phyloP scores from a whole-genome alignment of 23 red algal species.

The Gracilaria domingensis region DNA sequence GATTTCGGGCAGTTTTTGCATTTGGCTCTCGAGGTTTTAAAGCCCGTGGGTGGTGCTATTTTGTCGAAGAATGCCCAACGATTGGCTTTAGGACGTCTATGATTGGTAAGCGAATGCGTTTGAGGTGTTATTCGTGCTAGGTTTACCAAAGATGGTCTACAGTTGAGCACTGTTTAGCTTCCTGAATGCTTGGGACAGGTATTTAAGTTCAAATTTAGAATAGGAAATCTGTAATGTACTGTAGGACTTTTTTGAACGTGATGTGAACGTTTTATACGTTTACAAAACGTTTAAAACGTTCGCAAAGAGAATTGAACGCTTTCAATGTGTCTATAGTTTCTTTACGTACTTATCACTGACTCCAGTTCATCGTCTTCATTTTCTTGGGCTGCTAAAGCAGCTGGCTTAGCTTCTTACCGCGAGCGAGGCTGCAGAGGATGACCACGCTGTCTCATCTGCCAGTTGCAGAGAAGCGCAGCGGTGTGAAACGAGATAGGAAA shows the following conservation, averaged over 20 bases:
- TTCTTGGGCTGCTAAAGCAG: too few relatives aligned
- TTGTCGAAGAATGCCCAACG: background rate
- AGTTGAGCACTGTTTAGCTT: slow-evolving; percentile 9
- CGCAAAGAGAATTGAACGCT: background rate
- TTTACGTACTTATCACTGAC: too few relatives aligned
- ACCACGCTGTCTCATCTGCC: too few relatives aligned
- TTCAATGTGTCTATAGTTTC: slow-evolving; percentile 9
- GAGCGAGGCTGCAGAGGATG: too few relatives aligned
- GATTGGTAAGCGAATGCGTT: background rate
- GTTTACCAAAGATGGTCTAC: background rate
- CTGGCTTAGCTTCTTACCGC: too few relatives aligned
- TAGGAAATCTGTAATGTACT: background rate
- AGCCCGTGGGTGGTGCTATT: background rate
- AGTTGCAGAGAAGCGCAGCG: too few relatives aligned
- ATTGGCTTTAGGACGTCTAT: background rate
- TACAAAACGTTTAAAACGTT: slow-evolving; percentile 4
- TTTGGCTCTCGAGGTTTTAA: background rate
- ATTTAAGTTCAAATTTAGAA: slow-evolving; percentile 7
- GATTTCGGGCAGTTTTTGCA: background rate
- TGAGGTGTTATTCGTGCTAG: background rate
- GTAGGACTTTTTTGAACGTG: background rate
- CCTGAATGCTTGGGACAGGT: background rate
- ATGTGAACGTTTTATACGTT: background rate
- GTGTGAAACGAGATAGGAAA: slow-evolving; percentile 12
- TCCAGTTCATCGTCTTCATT: too few relatives aligned